Evolutionary conservation across 495 filamentous ascomycete genomes (phyloP), one percentile per base, ranked within the genome.

Genomic region (Trichodelitschia bisporula): DNA sequence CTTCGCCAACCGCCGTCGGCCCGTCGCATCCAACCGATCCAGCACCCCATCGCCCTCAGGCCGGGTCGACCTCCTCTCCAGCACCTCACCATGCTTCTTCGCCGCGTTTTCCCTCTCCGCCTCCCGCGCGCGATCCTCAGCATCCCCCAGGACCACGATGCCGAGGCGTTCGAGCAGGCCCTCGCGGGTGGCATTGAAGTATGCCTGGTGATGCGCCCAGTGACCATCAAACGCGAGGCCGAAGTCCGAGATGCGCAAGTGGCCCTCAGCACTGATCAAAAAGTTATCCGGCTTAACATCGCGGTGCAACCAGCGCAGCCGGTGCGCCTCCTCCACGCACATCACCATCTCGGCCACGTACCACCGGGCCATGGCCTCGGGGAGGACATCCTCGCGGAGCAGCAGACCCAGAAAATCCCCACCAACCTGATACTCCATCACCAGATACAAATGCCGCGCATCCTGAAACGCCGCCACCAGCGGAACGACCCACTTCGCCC

Each of bases 251-350:
- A 95, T 91, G 45, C 89, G 91, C 37, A 95, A 51, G 46, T 95
- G 84, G 0, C 84, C 82, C 23, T 73, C 74, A 0, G 77, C 62
- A 4, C 72, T 76, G 39, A 92, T 80, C 21, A 92, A 62, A 39
- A 95, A 92, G 41, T 95, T 95, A 56, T 95, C 84, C 0, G 84
- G 84, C 48, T 95, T 95, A 44, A 95, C 65, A 52, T 92, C 84
- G 6, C 84, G 73, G 46, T 95, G 84, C 28, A 95, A 91, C 63
- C 77, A 92, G 18, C 61, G 59, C 20, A 92, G 64, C 28, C 64
- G 59, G 56, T 95, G 84, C 4, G 77, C 73, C 47, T 91, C 84
- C 50, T 95, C 84, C 31, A 95, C 71, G 44, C 82, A 91, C 3
- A 91, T 48, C 26, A 92, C 73, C 79, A 92, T 95, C 55, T 95